These are phyloP conservation scores for Rosa multiflora DNA, from an alignment of 306 rosid species.

Conservation along the genomic window DNA sequence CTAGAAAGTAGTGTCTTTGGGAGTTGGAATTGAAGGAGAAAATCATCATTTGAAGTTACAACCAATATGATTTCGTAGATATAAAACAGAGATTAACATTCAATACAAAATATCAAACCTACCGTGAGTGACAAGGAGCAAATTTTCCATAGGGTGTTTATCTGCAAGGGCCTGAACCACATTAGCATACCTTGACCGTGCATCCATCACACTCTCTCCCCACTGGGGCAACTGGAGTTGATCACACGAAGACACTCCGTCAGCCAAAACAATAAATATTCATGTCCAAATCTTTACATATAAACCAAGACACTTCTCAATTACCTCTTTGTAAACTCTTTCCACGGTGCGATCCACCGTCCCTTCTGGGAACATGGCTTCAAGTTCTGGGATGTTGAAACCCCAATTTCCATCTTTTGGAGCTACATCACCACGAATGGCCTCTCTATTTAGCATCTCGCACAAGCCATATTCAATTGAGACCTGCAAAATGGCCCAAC, in stretches of 20 bases:
- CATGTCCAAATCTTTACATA: neutral
- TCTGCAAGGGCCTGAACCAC: slow-evolving; percentile 72
- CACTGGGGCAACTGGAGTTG: slow-evolving; percentile 64
- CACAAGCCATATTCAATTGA: slow-evolving; percentile 86
- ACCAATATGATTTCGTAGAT: neutral
- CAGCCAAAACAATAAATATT: slow-evolving; percentile 2
- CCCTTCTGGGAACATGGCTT: slow-evolving; percentile 69
- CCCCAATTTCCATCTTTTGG: slow-evolving; percentile 82
- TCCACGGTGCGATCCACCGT: slow-evolving; percentile 57
- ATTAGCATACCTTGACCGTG: slow-evolving; percentile 59
- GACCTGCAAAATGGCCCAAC: slow-evolving; percentile 41
- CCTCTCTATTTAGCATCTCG: slow-evolving; percentile 70
- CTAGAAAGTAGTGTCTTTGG: neutral
- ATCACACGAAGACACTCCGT: slow-evolving; percentile 21
- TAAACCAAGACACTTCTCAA: neutral
- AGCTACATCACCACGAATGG: slow-evolving; percentile 45
- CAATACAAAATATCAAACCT: slow-evolving; percentile 11
- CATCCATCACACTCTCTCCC: slow-evolving; percentile 46
- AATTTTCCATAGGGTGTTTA: slow-evolving; percentile 60
- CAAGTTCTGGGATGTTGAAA: slow-evolving; percentile 62
- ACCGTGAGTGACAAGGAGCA: slow-evolving; percentile 96
- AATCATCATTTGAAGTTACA: neutral
- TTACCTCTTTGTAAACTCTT: slow-evolving; percentile 69
- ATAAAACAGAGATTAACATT: neutral
- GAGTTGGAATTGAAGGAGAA: neutral